Base-by-base conservation (phyloP, 2,329 filamentous ascomycete genomes). In the Ceratocystiopsis brevicomis region DNA sequence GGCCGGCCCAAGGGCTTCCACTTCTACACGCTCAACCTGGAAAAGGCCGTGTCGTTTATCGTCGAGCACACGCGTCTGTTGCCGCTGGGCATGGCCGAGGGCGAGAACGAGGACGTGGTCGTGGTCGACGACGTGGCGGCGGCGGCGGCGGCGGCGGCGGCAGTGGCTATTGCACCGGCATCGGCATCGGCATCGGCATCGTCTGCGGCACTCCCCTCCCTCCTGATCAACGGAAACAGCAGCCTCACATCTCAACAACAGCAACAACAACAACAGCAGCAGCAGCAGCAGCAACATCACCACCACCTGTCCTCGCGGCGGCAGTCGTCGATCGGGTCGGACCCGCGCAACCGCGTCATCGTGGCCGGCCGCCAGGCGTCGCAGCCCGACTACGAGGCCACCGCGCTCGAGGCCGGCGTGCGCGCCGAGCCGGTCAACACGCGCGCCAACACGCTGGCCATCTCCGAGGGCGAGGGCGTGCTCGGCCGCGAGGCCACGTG, bases 1-100 rank as follows among this genome's bases (percentile, higher is more conserved):
- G 70, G 43, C 4, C 48, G 72, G 4, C 79, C 76, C 17, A 70
- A 76, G 52, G 90, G 90, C 6, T 94, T 95, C 60, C 90, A 98
- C 57, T 96, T 98, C 61, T 98, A 95, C 61, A 96, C 90, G 0
- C 67, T 98, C 42, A 98, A 98, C 56, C 67, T 96, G 32, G 88
- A 96, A 59, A 98, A 96, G 62, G 83, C 86, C 0, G 87, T 98
- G 3, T 84, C 87, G 0, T 90, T 95, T 53, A 88, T 96, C 48
- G 62, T 96, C 0, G 87, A 96, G 63, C 69, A 81, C 45, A 84
- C 81, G 25, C 64, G 79, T n/a, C 70, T 98, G 44, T 94, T 96
- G 44, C 81, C 83, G 1, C 61, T 66, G 1, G 52, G 55, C 33
- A 57, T 59, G 6, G 66, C 71, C 1, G 61, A 63, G 13, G 37